These are phyloP conservation scores for Dendrobium huoshanense DNA, from an alignment of 106 monocot genomes.

Conservation along the genomic window DNA sequence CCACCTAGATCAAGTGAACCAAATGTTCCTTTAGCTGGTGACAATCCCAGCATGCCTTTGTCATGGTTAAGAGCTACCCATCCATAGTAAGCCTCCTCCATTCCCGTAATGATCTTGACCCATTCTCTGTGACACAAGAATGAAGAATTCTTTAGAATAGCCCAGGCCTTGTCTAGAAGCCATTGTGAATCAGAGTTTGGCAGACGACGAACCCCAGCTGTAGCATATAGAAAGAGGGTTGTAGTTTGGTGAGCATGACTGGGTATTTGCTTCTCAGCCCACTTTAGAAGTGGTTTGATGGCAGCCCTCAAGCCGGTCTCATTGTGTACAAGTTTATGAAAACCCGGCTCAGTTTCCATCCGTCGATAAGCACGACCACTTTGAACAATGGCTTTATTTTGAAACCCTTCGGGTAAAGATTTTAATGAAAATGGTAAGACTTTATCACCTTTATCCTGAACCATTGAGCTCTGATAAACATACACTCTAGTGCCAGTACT, in stretches of 20 bases:
- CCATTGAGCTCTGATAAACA: constrained; percentile 69
- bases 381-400: constrained; percentile 22
- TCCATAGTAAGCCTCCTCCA: constrained; percentile 98
- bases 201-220: constrained; percentile 83
- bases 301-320: constrained; percentile 64
- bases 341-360: constrained; percentile 96
- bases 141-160: constrained; percentile 75
- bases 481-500: constrained; percentile 92
- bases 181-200: constrained; percentile 84
- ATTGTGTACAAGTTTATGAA: constrained; percentile 82
- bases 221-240: constrained; percentile 78
- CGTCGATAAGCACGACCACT: constrained; percentile 94
- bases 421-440: constrained; percentile 57
- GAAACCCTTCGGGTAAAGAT: constrained; percentile 54
- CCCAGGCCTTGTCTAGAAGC: constrained; percentile 79
- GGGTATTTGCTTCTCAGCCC: constrained; percentile 94
- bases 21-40: constrained; percentile 47
- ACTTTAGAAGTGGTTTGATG: constrained; percentile 68
- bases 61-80: constrained; percentile 94
- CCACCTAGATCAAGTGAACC: constrained; percentile 95
- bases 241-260: constrained; percentile 62
- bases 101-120: constrained; percentile 79
- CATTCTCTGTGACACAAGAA: constrained; percentile 69
- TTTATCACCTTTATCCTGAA: constrained; percentile 21
- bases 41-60: constrained; percentile 46